Evolutionary conservation across 306 rosid species (phyloP), one percentile per base, ranked within the genome.

Genomic region (Prunus mongolica): DNA sequence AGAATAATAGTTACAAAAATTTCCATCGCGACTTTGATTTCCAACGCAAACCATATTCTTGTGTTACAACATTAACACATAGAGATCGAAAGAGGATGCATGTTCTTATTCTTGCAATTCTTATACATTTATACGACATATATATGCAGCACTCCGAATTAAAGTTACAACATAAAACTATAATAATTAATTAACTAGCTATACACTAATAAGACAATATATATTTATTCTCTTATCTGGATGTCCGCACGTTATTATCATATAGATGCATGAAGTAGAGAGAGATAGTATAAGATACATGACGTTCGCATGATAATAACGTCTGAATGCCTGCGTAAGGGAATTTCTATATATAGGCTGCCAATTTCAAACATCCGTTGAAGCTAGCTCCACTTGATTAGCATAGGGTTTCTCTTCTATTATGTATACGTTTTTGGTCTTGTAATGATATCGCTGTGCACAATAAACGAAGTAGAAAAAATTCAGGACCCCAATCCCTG

Each of bases 391-490:
- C 25, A 88, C 67, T 60, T 85, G 63, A 57, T 57, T 27, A 22
- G 28, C 79, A 15, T 41, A 54, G 38, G 72, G 61, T 28, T 81
- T 78, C 13, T 81, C 72, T 19, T 74, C 67, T 4, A 20, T 8
- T 8, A 1, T 2, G 16, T 9, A 10, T 4, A 9, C 69, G 22
- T 7, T 2, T 27, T 34, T 73, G 1, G 79, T 86, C 82, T 86
- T 94, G 74, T 94, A 92, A 27, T 50, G 83, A 80, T 91, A 94
- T 5, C 76, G 32, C 5, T 25, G 80, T 45, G 98, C 78, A 56
- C 79, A 79, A 24, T 49, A 84, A 2, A 90, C 19, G 73, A 94
- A 94, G 72, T 78, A 87, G 68, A 68, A 15, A 27, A 94, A 76
- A 72, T 92, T 92, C n/a, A 88, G 4, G 6, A 58, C 84, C 8